These are phyloP conservation scores for Candida glucosophila DNA, from an alignment of 1,139 yeast species.

Conservation along the genomic window DNA sequence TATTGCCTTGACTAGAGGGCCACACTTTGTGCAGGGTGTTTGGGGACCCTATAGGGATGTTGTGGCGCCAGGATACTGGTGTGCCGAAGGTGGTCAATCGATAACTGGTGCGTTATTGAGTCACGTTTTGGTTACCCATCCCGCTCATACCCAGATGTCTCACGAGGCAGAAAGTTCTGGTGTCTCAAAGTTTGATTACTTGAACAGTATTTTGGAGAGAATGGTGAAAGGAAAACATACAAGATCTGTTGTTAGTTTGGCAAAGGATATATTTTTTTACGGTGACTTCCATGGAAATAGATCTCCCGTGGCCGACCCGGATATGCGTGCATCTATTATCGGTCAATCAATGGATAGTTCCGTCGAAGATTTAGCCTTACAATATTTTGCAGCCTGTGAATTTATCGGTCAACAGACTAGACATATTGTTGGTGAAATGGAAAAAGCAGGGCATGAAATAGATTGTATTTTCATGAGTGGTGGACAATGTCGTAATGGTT, in stretches of 20 bases:
- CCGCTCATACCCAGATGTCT: constrained; percentile 68
- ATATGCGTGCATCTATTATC: constrained; percentile 86
- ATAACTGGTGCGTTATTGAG: constrained; percentile 93
- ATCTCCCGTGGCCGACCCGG: constrained; percentile 91
- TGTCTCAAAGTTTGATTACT: constrained; percentile 71
- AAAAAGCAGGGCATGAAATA: constrained; percentile 67
- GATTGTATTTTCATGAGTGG: constrained; percentile 83
- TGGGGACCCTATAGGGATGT: constrained; percentile 99
- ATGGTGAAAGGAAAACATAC: constrained; percentile 47
- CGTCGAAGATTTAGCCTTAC: constrained; percentile 73
- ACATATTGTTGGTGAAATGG: constrained; percentile 85
- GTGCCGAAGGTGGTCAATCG: constrained; percentile 98
- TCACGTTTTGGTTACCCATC: constrained; percentile 84
- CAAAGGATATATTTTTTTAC: constrained; percentile 80
- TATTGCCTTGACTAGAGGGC: constrained; percentile 75
- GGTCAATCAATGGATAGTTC: constrained; percentile 91
- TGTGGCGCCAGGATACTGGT: constrained; percentile 81
- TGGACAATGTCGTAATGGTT: constrained; percentile 90
- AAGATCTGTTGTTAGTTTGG: constrained; percentile 71
- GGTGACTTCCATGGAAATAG: constrained; percentile 97
- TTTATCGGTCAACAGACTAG: constrained; percentile 96
- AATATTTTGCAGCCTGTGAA: constrained; percentile 90
- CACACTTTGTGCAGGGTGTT: constrained; percentile 89
- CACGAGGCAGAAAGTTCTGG: constrained; percentile 56
- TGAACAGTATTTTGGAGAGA: constrained; percentile 66